Evolutionary conservation across 192 early-diverging fungal species (phyloP).

Genomic region (Backusella sp.): DNA sequence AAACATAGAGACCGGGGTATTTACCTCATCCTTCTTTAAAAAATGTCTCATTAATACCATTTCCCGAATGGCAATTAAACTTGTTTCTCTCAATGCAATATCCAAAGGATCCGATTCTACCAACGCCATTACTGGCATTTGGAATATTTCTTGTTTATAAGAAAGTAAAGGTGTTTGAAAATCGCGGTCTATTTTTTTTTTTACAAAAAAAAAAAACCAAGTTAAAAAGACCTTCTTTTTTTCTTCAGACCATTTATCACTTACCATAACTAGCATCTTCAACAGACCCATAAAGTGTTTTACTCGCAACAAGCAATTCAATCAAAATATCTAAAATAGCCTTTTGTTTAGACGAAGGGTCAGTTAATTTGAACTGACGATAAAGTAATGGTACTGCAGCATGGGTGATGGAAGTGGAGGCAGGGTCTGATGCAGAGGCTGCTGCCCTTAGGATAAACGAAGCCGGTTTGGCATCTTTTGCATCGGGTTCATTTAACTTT

Average conservation of each 20-base stretch:
- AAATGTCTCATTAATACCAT: slow-evolving; percentile 65
- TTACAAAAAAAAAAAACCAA: not conserved
- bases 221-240: not conserved
- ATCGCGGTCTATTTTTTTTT: slow-evolving; percentile 43
- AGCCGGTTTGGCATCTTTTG: slow-evolving; percentile 65
- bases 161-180: slow-evolving; percentile 63
- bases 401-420: slow-evolving; percentile 58
- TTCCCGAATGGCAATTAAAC: slow-evolving; percentile 66
- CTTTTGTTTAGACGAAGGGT: slow-evolving; percentile 52
- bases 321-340: slow-evolving; percentile 65
- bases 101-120: slow-evolving; percentile 65
- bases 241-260: slow-evolving; percentile 8
- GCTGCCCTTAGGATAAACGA: slow-evolving; percentile 62
- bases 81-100: slow-evolving; percentile 56
- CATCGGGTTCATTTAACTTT: slow-evolving; percentile 57
- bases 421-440: slow-evolving; percentile 68
- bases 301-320: slow-evolving; percentile 70
- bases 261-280: slow-evolving; percentile 39
- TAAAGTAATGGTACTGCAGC: slow-evolving; percentile 63
- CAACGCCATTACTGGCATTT: slow-evolving; percentile 62
- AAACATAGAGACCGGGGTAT: not conserved
- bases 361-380: slow-evolving; percentile 51
- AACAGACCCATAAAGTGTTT: slow-evolving; percentile 56
- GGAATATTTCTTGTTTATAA: slow-evolving; percentile 73
- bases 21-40: slow-evolving; percentile 54